Base-by-base conservation (phyloP, 768 basidiomycete species). In the Pulveroboletus frians region DNA sequence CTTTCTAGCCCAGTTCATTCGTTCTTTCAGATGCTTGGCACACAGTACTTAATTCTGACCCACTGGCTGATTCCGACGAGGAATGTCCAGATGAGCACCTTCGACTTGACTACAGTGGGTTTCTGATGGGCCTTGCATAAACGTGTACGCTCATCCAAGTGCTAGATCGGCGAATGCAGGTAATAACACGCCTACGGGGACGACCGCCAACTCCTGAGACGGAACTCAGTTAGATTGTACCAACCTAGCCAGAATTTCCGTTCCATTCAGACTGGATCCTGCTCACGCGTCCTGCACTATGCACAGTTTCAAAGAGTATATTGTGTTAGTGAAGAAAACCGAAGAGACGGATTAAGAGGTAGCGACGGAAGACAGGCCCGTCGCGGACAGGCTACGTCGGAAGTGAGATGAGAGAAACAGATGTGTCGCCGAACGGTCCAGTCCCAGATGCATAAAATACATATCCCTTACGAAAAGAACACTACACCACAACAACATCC, bases 21-120 rank as follows among this genome's bases (percentile, higher is more conserved):
- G 7, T 45, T 20, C 4, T 13, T 36, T 17, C 59, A 90, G 88
- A 88, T 61, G 82, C 88, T 14, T 89, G 84, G 84, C 79, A 85
- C 58, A 73, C 78, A 14, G 73, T 83, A 49, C 77, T 73, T 45
- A 79, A 76, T 27, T 78, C 79, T 32, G 88, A 90, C 60, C 83
- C 88, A n/a, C 70, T 89, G 26, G 67, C 74, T 43, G 85, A 88
- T 65, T 89, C 88, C 26, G 88, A 88, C 51, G 84, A 86, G 37
- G 84, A 86, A 59, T 68, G 70, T 41, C 75, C 71, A 13, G 84
- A 88, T 58, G 83, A 85, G 57, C 72, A 84, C 55, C 71, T 77
- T 31, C 76, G 81, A 29, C 69, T 77, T 40, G 87, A 88, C 57
- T 87, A 85, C 57, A 66, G 87, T 88, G 52, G n/a, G 52, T 47